A percentile compares a stretch with the other conserved stretches of the same genome.
phyloP scores from a whole-genome alignment of 139 green algal species.

The Chlorella sorokiniana region DNA sequence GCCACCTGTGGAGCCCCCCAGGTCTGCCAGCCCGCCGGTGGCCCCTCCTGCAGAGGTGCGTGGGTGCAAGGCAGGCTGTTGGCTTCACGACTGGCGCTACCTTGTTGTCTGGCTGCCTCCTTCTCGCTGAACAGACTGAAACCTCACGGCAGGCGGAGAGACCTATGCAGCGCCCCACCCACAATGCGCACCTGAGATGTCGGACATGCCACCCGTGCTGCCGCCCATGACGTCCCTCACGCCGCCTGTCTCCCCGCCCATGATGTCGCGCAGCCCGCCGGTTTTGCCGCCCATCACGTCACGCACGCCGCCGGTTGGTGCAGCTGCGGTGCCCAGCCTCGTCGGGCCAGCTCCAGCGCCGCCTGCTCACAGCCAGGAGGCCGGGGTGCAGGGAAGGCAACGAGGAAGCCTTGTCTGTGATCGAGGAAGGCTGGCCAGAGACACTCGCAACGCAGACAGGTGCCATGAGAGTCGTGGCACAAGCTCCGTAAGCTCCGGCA shows the following conservation, averaged over 20 bases:
- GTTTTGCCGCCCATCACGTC: not conserved
- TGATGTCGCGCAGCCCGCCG: not conserved
- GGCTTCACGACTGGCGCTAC: too few species aligned
- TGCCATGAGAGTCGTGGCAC: not conserved
- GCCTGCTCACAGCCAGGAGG: not conserved
- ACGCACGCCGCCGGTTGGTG: not conserved
- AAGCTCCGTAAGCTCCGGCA: not conserved
- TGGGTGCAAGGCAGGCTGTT: too few species aligned
- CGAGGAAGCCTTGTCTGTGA: too few species aligned
- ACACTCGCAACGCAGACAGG: not conserved
- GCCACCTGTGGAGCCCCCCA: not conserved
- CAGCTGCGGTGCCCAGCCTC: not conserved
- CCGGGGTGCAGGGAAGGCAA: too few species aligned
- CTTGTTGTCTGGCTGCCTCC: too few species aligned
- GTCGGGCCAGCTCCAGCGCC: not conserved
- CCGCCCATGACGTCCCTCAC: not conserved
- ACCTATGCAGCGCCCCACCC: too few species aligned
- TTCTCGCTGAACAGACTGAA: too few species aligned
- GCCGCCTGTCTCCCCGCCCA: not conserved
- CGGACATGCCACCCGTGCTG: not conserved
- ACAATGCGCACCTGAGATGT: not conserved
- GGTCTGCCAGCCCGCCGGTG: not conserved
- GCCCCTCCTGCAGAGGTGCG: not conserved
- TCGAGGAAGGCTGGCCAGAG: too few species aligned
- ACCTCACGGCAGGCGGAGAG: too few species aligned